A percentile compares a stretch with the other conserved stretches of the same genome.
Conservation (phyloP, 2,329 filamentous ascomycete species). For the Hypoxylon sp. region DNA sequence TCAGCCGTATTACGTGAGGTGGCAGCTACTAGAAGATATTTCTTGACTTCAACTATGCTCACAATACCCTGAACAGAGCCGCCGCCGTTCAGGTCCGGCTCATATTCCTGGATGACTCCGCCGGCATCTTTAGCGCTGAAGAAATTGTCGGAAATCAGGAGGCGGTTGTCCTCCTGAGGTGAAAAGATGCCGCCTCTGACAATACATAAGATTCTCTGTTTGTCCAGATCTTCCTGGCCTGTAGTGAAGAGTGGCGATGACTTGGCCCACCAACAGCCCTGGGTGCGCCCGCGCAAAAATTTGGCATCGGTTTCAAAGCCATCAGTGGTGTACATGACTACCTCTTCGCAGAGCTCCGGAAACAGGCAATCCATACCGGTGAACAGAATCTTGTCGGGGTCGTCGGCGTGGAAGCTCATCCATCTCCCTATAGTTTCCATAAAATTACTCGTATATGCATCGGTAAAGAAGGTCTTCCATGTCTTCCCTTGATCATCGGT, state of each 20-base stretch:
- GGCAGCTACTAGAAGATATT: slow-evolving; percentile 86
- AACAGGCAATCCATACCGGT: slow-evolving; percentile 78
- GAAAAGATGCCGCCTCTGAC: slow-evolving; percentile 78
- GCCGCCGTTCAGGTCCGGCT: slow-evolving; percentile 81
- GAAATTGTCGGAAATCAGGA: slow-evolving; percentile 86
- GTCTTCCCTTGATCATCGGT: slow-evolving; percentile 85
- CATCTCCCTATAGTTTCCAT: slow-evolving; percentile 59
- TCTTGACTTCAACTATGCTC: slow-evolving; percentile 86
- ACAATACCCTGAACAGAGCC: slow-evolving; percentile 83
- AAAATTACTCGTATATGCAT: slow-evolving; percentile 68
- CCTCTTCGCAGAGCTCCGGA: slow-evolving; percentile 68
- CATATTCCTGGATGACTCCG: slow-evolving; percentile 70
- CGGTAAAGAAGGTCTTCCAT: slow-evolving; percentile 81
- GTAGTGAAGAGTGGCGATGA: slow-evolving; percentile 79
- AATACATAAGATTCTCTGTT: slow-evolving; percentile 83
- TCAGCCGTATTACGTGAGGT: slow-evolving; percentile 85
- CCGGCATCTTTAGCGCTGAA: slow-evolving; percentile 70
- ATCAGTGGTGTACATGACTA: slow-evolving; percentile 82
- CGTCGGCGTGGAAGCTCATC: slow-evolving; percentile 84
- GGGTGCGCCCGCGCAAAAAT: slow-evolving; percentile 74
- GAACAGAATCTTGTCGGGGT: slow-evolving; percentile 88
- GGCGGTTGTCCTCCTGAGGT: slow-evolving; percentile 78
- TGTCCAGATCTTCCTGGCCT: slow-evolving; percentile 73
- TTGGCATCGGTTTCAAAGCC: slow-evolving; percentile 80
- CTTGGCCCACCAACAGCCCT: slow-evolving; percentile 90